Evolutionary conservation across 2,329 filamentous ascomycete species (phyloP), one percentile per base, ranked within the genome.

Genomic region (Monilinia fructigena): DNA sequence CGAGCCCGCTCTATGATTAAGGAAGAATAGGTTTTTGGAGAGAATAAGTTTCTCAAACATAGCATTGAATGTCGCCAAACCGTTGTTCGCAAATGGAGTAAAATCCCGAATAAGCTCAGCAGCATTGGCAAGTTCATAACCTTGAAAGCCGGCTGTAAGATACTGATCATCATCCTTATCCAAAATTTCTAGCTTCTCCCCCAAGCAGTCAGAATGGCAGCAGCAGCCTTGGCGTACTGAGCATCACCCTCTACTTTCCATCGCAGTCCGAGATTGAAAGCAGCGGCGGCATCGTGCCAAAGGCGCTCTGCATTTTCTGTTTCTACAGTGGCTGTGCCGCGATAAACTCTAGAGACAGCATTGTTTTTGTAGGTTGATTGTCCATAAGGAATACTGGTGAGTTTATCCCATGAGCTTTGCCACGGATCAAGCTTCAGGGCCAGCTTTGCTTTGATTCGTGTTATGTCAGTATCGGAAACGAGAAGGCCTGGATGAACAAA

Each of bases 401-500:
- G 62, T 48, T 58, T 58, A 42, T 55, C 38, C 62, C 62, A 64
- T 20, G 62, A 64, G 52, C 62, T 64, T 47, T 64, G 62, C 52
- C 62, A 64, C 12, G 62, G 62, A 35, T 64, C 62, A 12, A 64
- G 62, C n/a, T 64, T 56, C 12, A 35, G n/a, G 10, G n/a, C 26
- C 16, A 64, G 62, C 20, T 64, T 64, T 18, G 52, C 40, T 38
- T 64, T 58, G 38, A 64, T 64, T 12, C 54, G 54, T 1, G 31
- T 55, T 20, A 55, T 55, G 12, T 55, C 54, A 20, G 54, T 55
- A 35, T 55, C 20, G n/a, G 54, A 55, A 1, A 55, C 54, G 12
- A 55, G 54, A 12, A 55, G 54, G 2, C 54, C 54, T 6, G 54
- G 54, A 40, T 55, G 54, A 10, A 55, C 31, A 35, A 55, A 55